A percentile compares a stretch with the other conserved stretches of the same genome.
Conservation (phyloP, 2,329 filamentous ascomycete species). For the Colletotrichum lupini region DNA sequence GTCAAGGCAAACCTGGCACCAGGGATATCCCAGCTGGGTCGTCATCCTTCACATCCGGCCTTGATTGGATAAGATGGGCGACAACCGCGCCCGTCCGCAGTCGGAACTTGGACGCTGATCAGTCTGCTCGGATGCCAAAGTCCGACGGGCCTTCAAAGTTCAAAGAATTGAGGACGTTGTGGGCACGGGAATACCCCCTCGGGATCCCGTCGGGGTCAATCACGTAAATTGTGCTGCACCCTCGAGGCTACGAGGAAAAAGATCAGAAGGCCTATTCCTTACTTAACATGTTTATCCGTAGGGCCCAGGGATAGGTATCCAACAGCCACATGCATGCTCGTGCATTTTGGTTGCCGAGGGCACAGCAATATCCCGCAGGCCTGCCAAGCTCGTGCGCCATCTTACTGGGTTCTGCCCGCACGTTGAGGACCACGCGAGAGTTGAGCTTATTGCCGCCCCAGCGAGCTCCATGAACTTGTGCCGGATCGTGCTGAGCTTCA, state of each 20-base stretch:
- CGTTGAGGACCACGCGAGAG: not conserved
- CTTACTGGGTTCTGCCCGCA: not conserved
- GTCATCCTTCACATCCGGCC: not conserved
- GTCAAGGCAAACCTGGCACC: not conserved
- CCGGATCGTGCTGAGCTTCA: not conserved
- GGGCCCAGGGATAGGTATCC: too few species aligned
- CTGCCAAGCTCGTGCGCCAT: not conserved
- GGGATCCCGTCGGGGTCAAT: not conserved
- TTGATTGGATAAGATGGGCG: not conserved
- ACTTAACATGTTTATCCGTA: not conserved
- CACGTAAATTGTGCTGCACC: not conserved
- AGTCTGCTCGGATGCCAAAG: not conserved
- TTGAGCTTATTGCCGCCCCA: not conserved
- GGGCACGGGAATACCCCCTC: not conserved
- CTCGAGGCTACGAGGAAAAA: not conserved
- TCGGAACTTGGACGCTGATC: not conserved
- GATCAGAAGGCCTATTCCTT: not conserved
- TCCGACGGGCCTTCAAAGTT: not conserved
- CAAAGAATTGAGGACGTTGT: too few species aligned
- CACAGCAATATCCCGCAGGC: not conserved
- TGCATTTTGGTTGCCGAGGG: not conserved
- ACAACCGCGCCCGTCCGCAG: not conserved
- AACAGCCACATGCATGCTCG: not conserved
- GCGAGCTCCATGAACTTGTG: not conserved
- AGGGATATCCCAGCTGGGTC: not conserved